These are phyloP conservation scores for Ustulina deusta DNA, from an alignment of 2,329 filamentous ascomycete genomes.

Conservation along the genomic window DNA sequence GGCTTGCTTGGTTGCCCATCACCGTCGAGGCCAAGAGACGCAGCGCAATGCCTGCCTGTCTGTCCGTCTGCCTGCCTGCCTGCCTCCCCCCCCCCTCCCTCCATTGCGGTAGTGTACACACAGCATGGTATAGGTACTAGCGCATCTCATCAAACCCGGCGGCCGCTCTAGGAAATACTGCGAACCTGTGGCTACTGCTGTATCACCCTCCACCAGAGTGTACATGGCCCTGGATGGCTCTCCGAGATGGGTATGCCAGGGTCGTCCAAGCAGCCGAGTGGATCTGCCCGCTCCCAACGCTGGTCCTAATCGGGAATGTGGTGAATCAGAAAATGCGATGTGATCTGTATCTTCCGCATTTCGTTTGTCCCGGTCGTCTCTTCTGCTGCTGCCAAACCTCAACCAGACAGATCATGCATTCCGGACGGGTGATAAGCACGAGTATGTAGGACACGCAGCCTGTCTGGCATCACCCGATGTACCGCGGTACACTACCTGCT, in stretches of 20 bases:
- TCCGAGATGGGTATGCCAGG: slow-evolving; percentile 46
- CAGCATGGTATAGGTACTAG: slow-evolving; percentile 25
- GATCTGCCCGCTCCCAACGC: slow-evolving; percentile 48
- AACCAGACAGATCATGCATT: slow-evolving; percentile 40
- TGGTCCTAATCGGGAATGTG: slow-evolving; percentile 52
- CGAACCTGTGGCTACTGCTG: slow-evolving; percentile 44
- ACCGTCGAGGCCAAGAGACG: slow-evolving; percentile 16
- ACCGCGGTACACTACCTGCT: slow-evolving; percentile 14
- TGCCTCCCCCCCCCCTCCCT: neutral
- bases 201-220: slow-evolving; percentile 46
- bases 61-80: neutral
- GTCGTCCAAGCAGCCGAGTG: slow-evolving; percentile 42
- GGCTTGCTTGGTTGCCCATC: slow-evolving; percentile 27
- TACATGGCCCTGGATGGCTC: slow-evolving; percentile 43
- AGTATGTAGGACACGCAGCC: slow-evolving; percentile 29
- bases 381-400: slow-evolving; percentile 28
- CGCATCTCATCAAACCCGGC: slow-evolving; percentile 29
- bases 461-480: slow-evolving; percentile 38
- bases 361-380: slow-evolving; percentile 35
- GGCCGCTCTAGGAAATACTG: slow-evolving; percentile 33
- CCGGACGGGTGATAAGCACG: slow-evolving; percentile 36
- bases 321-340: slow-evolving; percentile 43
- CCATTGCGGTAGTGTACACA: slow-evolving; percentile 20
- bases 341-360: slow-evolving; percentile 48
- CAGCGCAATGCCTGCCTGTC: slow-evolving; percentile 27